Base-by-base conservation (phyloP, 441 rosid species). In the Adansonia grandidieri region DNA sequence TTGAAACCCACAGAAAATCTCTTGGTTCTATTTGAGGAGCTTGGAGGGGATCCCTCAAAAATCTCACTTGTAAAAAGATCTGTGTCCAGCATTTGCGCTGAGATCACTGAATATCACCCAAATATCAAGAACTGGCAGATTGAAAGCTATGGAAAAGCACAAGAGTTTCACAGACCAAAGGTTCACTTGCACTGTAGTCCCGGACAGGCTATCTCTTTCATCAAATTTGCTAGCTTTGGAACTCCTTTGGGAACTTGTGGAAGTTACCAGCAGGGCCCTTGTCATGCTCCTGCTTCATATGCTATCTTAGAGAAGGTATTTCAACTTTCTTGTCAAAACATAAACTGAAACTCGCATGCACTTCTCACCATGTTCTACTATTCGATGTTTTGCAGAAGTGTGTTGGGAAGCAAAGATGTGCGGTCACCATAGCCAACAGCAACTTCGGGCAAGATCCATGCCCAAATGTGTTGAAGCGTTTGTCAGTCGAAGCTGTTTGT, bases 171-270 rank as follows among this genome's bases (percentile, higher is more conserved):
- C 74, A 89, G 87, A 78, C 97, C 99, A 0, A 96, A 94, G 80
- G 95, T 89, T 82, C 99, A 94, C 83, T 84, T 96, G 80, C 87
- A 80, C 77, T 96, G 99, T 78, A 91, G 85, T 78, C 84, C 80
- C 44, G 99, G 98, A 67, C 95, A 93, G 76, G 71, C 91, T 11
- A 94, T 96, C 78, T 87, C 93, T 48, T 80, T 93, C 77, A 94
- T 96, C 8, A 96, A 93, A 80, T 96, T 96, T 44, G 98, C 99
- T 1, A 96, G 99, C 87, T 96, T 91, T 5, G 99, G 99, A 42
- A 93, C 96, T 81, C 99, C 98, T 57, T 76, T 92, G 15, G 99
- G 99, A 75, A 93, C 92, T 15, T 97, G 99, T 53, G 99, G 99
- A 28, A 90, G 88, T 75, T 97, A 91, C 86, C 92, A 91, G 81